Evolutionary conservation across 108 stramenopile species (phyloP).

Genomic region (Chaetoceros tenuissimus): DNA sequence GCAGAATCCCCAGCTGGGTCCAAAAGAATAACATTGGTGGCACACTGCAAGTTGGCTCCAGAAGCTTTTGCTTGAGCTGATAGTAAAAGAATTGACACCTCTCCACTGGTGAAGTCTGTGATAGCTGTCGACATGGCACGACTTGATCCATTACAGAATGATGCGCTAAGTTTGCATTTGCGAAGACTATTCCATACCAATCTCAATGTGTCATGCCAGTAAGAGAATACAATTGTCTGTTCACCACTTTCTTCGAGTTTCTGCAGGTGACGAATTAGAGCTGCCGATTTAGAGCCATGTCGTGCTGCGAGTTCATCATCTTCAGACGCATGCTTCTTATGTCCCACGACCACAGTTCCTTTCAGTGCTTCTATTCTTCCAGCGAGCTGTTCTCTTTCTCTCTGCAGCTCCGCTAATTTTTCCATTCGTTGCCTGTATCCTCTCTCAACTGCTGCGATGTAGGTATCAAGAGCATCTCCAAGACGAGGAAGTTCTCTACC

Average conservation of each 20-base stretch:
- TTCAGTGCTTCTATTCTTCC: conserved; percentile 15
- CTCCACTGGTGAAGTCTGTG: conserved; percentile 12
- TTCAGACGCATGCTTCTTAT: conserved; percentile 7
- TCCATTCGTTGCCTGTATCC: background rate
- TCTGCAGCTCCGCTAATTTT: conserved; percentile 1
- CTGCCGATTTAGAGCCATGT: conserved; percentile 20
- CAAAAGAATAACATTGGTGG: conserved; percentile 15
- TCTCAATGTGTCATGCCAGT: too few species aligned
- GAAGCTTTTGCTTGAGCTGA: conserved; percentile 25
- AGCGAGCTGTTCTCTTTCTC: conserved; percentile 6
- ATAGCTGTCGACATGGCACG: conserved; percentile 13
- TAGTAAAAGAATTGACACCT: conserved; percentile 8
- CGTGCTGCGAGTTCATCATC: conserved; percentile 17
- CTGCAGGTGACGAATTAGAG: conserved; percentile 14
- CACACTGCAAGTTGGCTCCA: conserved; percentile 22
- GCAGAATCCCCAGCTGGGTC: conserved; percentile 17
- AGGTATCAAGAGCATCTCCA: conserved; percentile 11
- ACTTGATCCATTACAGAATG: conserved; percentile 20
- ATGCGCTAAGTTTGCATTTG: conserved; percentile 8
- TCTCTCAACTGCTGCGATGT: background rate
- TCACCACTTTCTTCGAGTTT: background rate
- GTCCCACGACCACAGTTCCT: conserved; percentile 8
- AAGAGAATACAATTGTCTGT: too few species aligned
- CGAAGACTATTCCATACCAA: too few species aligned
- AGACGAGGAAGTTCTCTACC: too few species aligned